phyloP scores from a whole-genome alignment of 305 asterid species.

The Striga hermonthica region DNA sequence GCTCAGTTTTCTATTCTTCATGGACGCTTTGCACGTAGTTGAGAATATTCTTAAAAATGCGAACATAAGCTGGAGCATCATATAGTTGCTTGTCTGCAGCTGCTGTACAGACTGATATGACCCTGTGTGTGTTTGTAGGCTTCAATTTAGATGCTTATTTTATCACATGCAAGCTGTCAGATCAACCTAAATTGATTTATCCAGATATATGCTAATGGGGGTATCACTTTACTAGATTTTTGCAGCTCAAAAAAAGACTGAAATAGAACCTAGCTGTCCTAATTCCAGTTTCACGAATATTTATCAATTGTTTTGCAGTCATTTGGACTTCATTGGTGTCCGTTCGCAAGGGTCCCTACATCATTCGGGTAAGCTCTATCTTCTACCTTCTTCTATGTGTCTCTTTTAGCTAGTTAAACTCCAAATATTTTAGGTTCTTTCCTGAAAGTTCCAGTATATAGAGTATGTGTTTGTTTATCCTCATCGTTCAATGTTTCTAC shows the following conservation, averaged over 20 bases:
- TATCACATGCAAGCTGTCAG: constrained; percentile 3
- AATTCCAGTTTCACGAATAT: constrained; percentile 4
- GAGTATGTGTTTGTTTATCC: constrained; percentile 13
- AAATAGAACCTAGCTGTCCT: not conserved
- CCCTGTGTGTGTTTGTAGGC: not conserved
- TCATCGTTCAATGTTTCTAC: constrained; percentile 9
- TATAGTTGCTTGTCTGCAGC: no score
- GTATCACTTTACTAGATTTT: not conserved
- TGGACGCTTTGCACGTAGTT: no score
- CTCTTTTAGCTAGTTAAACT: constrained; percentile 20
- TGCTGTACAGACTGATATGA: no score
- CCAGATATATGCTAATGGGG: not conserved
- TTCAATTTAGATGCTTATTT: not conserved
- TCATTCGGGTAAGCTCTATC: constrained; percentile 61
- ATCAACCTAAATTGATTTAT: constrained; percentile 6
- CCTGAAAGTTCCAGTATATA: not conserved
- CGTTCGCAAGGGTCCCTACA: constrained; percentile 61
- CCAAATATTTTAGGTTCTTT: not conserved
- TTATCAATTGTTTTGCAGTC: constrained; percentile 46
- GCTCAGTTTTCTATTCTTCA: no score
- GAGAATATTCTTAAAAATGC: no score
- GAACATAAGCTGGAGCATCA: no score
- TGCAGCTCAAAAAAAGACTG: not conserved
- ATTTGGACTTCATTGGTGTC: constrained; percentile 82
- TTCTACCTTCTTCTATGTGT: constrained; percentile 8